phyloP scores from a whole-genome alignment of 192 early-diverging fungal species.

The Coemansia sp. region DNA sequence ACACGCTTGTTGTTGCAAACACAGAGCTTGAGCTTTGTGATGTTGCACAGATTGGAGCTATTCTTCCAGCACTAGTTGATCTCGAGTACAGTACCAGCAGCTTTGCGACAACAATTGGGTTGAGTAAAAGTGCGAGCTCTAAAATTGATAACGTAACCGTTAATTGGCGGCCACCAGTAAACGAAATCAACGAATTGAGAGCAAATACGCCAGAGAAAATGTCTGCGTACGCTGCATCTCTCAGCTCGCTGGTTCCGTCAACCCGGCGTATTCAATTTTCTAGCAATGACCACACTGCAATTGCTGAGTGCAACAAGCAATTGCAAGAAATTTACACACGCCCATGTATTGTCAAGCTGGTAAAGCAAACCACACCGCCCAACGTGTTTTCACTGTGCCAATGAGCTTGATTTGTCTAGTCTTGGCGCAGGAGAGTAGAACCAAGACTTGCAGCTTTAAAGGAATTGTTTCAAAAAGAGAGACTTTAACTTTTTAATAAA shows the following conservation, averaged over 20 bases:
- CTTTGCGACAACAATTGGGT: neutral
- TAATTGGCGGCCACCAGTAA: neutral
- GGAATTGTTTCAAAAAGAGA: no score
- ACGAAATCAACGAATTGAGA: neutral
- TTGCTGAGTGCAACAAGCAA: neutral
- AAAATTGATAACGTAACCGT: neutral
- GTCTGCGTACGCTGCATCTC: neutral
- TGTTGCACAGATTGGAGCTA: neutral
- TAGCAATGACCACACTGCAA: neutral
- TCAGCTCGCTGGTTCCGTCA: neutral
- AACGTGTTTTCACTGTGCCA: neutral
- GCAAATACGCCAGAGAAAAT: neutral
- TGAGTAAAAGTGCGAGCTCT: neutral
- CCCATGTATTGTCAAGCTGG: neutral
- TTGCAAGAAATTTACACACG: neutral
- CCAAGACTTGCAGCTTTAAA: no score
- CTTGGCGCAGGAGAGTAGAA: no score
- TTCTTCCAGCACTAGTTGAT: neutral
- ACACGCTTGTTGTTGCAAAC: neutral
- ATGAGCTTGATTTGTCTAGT: no score
- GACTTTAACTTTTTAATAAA: no score
- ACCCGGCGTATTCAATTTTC: neutral
- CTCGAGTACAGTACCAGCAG: neutral
- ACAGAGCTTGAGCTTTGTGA: neutral
- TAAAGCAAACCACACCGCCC: neutral